These are phyloP conservation scores for Solanum hybrid DNA, from an alignment of 305 asterid species.

Conservation along the genomic window DNA sequence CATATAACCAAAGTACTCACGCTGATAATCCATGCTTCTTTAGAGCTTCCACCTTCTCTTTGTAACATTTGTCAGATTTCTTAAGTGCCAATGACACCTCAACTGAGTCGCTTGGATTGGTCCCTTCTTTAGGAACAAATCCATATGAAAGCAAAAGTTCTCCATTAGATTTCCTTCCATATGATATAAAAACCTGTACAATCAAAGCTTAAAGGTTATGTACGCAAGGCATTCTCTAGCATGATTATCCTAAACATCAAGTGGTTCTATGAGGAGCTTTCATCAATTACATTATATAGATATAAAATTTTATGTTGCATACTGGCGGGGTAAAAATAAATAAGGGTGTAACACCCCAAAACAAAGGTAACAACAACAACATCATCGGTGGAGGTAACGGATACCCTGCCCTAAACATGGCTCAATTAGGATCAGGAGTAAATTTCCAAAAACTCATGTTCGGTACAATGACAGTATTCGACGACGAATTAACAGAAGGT, in stretches of 20 bases:
- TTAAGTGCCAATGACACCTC: conserved; percentile 57
- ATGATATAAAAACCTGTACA: conserved; percentile 85
- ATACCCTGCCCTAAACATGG: conserved; percentile 55
- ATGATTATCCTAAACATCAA: neutral
- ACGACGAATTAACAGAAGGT: conserved; percentile 66
- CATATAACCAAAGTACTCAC: conserved; percentile 35
- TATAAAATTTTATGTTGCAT: neutral
- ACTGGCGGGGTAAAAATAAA: neutral
- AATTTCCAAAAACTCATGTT: conserved; percentile 77
- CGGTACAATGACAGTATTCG: conserved; percentile 67
- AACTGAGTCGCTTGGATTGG: conserved; percentile 79
- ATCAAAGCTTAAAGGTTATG: neutral
- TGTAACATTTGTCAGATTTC: conserved; percentile 74
- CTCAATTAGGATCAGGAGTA: conserved; percentile 48
- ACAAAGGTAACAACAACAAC: conserved; percentile 40
- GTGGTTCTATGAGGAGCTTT: neutral
- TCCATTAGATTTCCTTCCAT: conserved; percentile 88
- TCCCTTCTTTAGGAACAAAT: conserved; percentile 93
- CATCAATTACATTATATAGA: neutral
- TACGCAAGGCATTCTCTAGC: neutral
- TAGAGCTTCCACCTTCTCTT: conserved; percentile 60
- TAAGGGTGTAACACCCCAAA: conserved; percentile 5
- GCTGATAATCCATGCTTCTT: conserved; percentile 58
- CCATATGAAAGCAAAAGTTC: conserved; percentile 93
- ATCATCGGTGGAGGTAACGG: conserved; percentile 57